Conservation (phyloP, 2,329 filamentous ascomycete genomes). For the Cordyceps farinosa region DNA sequence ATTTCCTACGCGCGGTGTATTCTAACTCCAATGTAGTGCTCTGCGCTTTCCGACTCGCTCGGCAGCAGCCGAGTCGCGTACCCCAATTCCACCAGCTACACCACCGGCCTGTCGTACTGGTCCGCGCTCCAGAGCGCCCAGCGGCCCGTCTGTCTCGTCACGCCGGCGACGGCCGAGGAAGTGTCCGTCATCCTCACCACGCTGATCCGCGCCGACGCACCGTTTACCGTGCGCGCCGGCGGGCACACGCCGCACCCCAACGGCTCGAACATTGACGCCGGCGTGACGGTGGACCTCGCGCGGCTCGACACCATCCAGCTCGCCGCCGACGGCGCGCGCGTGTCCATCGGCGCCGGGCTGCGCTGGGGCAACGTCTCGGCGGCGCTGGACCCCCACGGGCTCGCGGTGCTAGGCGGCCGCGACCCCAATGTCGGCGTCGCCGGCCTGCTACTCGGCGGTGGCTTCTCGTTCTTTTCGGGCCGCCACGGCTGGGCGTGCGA, state of each 20-base stretch:
- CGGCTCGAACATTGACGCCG: constrained; percentile 38
- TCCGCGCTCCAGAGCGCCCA: constrained; percentile 5
- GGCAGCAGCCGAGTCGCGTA: not conserved
- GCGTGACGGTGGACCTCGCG: constrained; percentile 43
- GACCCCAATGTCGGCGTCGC: constrained; percentile 19
- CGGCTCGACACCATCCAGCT: constrained; percentile 36
- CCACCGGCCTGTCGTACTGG: constrained; percentile 8
- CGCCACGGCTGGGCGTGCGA: constrained; percentile 30
- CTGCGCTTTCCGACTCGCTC: not conserved
- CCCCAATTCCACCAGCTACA: constrained; percentile 5
- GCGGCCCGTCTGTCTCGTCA: constrained; percentile 21
- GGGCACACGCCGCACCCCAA: constrained; percentile 47
- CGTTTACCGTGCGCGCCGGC: constrained; percentile 50
- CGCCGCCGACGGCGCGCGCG: constrained; percentile 31
- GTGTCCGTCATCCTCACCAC: constrained; percentile 21
- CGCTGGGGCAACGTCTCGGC: constrained; percentile 43
- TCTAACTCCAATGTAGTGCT: not conserved
- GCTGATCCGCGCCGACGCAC: constrained; percentile 18
- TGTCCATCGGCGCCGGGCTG: constrained; percentile 41
- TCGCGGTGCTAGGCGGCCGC: constrained; percentile 19
- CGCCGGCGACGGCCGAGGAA: constrained; percentile 20
- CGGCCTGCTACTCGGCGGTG: constrained; percentile 26
- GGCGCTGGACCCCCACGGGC: constrained; percentile 34
- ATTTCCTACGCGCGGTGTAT: no score
- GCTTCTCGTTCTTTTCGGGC: constrained; percentile 47